Conservation (phyloP, 2,329 filamentous ascomycete species). For the Aspergillus fructus region DNA sequence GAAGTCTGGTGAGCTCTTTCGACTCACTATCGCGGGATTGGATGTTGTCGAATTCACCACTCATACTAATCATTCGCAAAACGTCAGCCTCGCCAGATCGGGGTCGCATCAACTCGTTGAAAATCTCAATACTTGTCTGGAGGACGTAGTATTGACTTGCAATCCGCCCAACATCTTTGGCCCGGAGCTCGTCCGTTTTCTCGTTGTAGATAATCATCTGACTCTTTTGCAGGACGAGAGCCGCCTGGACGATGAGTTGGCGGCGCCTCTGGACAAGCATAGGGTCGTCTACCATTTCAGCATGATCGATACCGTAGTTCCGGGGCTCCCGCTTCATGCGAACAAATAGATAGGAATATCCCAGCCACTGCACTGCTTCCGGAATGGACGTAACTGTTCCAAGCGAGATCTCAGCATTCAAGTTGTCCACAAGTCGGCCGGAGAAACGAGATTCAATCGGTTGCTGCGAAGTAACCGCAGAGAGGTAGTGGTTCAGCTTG, state of each 20-base stretch:
- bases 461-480: conserved; percentile 90
- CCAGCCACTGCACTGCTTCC: conserved; percentile 95
- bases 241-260: conserved; percentile 84
- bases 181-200: conserved; percentile 82
- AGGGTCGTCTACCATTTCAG: conserved; percentile 84
- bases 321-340: conserved; percentile 91
- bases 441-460: conserved; percentile 98
- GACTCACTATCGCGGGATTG: conserved; percentile 88
- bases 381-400: conserved; percentile 93
- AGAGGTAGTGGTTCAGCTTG: conserved; percentile 85
- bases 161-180: conserved; percentile 94
- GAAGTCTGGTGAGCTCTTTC: conserved; percentile 76
- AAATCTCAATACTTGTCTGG: conserved; percentile 90
- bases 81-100: conserved; percentile 87
- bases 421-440: conserved; percentile 87
- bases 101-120: conserved; percentile 91
- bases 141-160: conserved; percentile 96
- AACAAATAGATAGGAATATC: conserved; percentile 96
- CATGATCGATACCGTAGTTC: conserved; percentile 93
- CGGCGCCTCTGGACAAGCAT: conserved; percentile 81
- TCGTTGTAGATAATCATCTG: conserved; percentile 99
- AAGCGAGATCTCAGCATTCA: conserved; percentile 91
- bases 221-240: conserved; percentile 79
- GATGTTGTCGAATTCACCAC: conserved; percentile 96
- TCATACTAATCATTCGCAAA: conserved; percentile 94